Conservation (phyloP, 2,329 filamentous ascomycete genomes). For the Diaporthe citriasiana region DNA sequence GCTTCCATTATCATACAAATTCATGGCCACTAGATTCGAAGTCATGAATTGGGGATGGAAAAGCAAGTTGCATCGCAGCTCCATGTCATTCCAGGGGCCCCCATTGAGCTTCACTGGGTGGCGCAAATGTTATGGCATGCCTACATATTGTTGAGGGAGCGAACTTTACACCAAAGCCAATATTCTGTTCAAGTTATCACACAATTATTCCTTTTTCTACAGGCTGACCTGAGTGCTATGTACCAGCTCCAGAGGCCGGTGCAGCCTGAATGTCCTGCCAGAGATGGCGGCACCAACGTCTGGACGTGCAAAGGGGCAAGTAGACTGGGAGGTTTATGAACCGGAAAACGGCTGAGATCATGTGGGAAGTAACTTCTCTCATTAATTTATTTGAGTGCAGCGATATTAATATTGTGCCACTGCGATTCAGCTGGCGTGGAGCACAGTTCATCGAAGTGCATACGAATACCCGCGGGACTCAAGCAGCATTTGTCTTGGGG, state of each 20-base stretch:
- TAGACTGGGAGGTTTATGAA: background rate
- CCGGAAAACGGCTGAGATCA: background rate
- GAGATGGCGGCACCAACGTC: background rate
- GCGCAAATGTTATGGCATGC: too few relatives aligned
- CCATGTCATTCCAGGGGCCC: too few relatives aligned
- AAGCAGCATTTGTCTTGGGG: background rate
- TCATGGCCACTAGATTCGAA: too few relatives aligned
- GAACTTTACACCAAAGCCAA: too few relatives aligned
- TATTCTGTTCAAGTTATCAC: background rate
- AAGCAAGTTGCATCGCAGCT: too few relatives aligned
- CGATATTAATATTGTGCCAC: background rate
- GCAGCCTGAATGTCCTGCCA: background rate
- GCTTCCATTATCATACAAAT: too few relatives aligned
- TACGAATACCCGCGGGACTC: background rate
- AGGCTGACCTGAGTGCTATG: background rate
- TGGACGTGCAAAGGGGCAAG: background rate
- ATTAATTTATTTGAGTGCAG: background rate
- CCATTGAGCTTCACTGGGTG: too few relatives aligned
- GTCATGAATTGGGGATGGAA: too few relatives aligned
- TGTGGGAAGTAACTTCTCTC: background rate
- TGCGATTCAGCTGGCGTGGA: background rate
- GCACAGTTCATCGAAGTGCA: background rate
- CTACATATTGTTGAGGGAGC: too few relatives aligned
- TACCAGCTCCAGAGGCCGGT: too few relatives aligned
- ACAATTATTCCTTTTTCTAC: background rate